A percentile compares a stretch with the other conserved stretches of the same genome.
Conservation (phyloP, 108 stramenopile species). For the Seminavis robusta region DNA sequence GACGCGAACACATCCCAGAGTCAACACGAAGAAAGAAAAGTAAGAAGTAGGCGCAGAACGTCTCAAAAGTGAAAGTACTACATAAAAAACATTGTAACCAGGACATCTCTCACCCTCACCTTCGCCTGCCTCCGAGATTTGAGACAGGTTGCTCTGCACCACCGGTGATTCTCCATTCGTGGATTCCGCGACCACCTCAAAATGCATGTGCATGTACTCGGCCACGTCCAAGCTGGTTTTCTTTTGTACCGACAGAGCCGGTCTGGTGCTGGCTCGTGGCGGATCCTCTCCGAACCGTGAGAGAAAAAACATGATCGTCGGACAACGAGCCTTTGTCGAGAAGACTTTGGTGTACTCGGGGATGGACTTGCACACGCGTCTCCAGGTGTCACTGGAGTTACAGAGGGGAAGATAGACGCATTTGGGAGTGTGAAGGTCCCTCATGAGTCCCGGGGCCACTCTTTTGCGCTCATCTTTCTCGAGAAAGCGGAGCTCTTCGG, state of each 20-base stretch:
- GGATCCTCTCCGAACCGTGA: conserved; percentile 66
- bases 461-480: conserved; percentile 81
- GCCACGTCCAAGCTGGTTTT: conserved; percentile 90
- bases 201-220: conserved; percentile 88
- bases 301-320: conserved; percentile 92
- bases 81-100: no score
- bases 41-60: no score
- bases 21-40: no score
- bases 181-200: conserved; percentile 42
- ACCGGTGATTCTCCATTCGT: not conserved
- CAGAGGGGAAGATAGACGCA: conserved; percentile 91
- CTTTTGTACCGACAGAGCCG: conserved; percentile 3
- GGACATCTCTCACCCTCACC: no score
- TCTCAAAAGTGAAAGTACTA: no score
- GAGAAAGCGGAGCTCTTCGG: conserved; percentile 92
- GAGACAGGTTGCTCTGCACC: conserved; percentile 4
- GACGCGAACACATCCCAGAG: no score
- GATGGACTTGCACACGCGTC: conserved; percentile 65
- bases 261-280: not conserved
- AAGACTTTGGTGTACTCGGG: conserved; percentile 90
- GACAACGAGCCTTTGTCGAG: conserved; percentile 95
- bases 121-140: conserved; percentile 7
- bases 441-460: conserved; percentile 67
- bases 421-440: conserved; percentile 66
- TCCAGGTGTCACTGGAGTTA: conserved; percentile 88